phyloP scores from a whole-genome alignment of 1,139 yeast species.

The Petasospora fabianii region DNA sequence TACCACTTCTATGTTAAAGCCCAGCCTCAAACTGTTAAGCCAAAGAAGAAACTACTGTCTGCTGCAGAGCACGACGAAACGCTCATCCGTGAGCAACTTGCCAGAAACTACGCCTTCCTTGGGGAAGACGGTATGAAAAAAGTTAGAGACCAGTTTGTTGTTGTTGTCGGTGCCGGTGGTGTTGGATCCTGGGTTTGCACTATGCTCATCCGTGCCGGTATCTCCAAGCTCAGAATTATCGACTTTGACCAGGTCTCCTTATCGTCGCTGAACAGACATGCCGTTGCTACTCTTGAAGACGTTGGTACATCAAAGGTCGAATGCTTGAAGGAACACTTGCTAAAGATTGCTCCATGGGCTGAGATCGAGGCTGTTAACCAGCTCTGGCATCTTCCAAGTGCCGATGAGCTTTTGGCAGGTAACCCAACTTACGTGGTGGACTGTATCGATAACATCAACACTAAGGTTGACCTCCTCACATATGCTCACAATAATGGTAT shows the following conservation, averaged over 20 bases:
- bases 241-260: constrained; percentile 96
- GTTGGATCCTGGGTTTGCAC: constrained; percentile 97
- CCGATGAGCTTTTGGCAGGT: constrained; percentile 50
- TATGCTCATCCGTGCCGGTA: constrained; percentile 89
- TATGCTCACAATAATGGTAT: constrained; percentile 60
- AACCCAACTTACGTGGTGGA: constrained; percentile 68
- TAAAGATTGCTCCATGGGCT: constrained; percentile 86
- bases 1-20: constrained; percentile 31
- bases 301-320: constrained; percentile 90
- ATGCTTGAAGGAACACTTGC: constrained; percentile 62
- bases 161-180: constrained; percentile 97
- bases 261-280: constrained; percentile 88
- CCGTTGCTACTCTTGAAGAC: constrained; percentile 83
- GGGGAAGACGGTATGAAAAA: constrained; percentile 81
- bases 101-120: constrained; percentile 87
- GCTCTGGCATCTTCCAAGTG: constrained; percentile 67
- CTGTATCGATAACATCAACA: constrained; percentile 93
- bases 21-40: constrained; percentile 1
- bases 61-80: constrained; percentile 54
- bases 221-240: constrained; percentile 69
- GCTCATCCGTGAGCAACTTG: constrained; percentile 83
- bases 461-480: constrained; percentile 83
- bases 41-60: constrained; percentile 7
- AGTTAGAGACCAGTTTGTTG: constrained; percentile 68
- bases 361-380: constrained; percentile 72